Base-by-base conservation (phyloP, 2,329 filamentous ascomycete species). In the Arachnopeziza araneosa region DNA sequence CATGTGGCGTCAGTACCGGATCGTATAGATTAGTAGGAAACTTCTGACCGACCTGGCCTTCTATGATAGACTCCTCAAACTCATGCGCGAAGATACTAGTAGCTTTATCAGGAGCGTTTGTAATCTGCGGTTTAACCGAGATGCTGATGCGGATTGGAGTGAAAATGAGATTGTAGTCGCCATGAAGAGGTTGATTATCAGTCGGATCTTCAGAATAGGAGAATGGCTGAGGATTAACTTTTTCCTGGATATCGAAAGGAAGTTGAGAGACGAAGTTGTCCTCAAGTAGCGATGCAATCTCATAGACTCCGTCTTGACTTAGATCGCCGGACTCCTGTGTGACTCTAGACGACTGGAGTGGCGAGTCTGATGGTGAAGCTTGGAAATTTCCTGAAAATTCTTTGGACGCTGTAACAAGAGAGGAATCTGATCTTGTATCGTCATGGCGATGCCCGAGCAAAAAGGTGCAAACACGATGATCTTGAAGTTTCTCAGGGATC, bases 21-120 rank as follows among this genome's bases (percentile, higher is more conserved):
- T 58, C 59, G 22, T 52, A 23, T 14, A 52, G 24, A 26, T 56
- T 55, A 1, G 63, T 63, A 6, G 63, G 63, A 49, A 67, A 65
- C 21, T 55, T 61, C 30, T 66, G 66, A 1, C 66, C 64, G 1
- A 65, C 61, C 50, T 65, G 60, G 9, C 62, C 61, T 17, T 59
- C 55, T 19, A 66, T 61, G 6, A 60, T 57, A 7, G 61, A 32
- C 32, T 58, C 48, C 21, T 63, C 55, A 30, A 53, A 53, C 24
- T 59, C 51, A 48, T 54, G 54, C 17, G 32, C 50, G 17, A 58
- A 58, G 23, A 57, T 8, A 19, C 54, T 57, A 1, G 54, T 60
- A 19, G 50, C 52, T 32, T 58, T 60, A 26, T 60, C 55, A 12
- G 58, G 30, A 14, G 60, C 57, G 21, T 50, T 60, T 26, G 36